These are phyloP conservation scores for Backusella westeae DNA, from an alignment of 192 early-diverging fungal genomes.

Conservation along the genomic window DNA sequence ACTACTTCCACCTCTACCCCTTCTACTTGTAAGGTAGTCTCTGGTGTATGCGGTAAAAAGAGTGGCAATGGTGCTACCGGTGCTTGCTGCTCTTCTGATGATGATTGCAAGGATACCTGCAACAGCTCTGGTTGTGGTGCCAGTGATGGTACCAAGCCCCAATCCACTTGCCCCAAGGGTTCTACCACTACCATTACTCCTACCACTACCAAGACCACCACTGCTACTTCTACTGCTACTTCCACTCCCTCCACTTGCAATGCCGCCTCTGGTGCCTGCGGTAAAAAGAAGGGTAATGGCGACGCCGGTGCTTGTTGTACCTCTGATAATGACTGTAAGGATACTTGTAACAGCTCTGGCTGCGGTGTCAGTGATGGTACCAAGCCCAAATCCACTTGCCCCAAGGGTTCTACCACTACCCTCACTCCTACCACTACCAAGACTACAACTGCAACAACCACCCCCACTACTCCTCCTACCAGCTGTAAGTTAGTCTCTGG, in stretches of 20 bases:
- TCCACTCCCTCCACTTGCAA: not conserved
- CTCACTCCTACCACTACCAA: not conserved
- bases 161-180: not conserved
- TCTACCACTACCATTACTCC: not conserved
- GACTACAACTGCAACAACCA: not conserved
- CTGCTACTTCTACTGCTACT: not conserved
- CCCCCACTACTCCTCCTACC: not conserved
- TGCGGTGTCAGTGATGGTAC: not conserved
- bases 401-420: not conserved
- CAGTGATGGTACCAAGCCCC: not conserved
- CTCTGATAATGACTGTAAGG: not conserved
- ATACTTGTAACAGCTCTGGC: not conserved
- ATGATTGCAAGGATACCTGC: not conserved
- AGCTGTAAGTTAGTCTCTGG: not conserved
- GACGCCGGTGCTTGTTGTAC: not conserved
- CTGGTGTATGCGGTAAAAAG: not conserved
- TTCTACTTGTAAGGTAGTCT: not conserved
- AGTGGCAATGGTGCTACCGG: not conserved
- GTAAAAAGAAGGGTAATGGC: not conserved
- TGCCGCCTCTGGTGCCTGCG: not conserved
- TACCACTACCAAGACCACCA: not conserved
- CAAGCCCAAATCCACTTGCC: not conserved
- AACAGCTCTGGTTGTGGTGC: not conserved
- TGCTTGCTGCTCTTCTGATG: not conserved
- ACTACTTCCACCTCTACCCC: not conserved